Base-by-base conservation (phyloP, 495 filamentous ascomycete genomes). In the Poronia punctata region DNA sequence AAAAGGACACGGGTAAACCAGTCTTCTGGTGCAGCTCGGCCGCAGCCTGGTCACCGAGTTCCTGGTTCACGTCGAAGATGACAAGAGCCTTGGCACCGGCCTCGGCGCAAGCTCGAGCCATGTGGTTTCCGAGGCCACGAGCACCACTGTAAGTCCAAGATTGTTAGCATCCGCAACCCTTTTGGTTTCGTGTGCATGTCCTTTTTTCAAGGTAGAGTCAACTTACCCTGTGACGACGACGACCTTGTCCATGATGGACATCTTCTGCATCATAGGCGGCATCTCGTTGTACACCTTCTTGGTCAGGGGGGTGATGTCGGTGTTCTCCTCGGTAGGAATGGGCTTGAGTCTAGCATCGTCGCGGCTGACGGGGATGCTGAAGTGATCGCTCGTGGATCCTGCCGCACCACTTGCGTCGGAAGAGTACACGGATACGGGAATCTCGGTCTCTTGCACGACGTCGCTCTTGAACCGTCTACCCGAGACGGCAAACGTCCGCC, bases 301-400 rank as follows among this genome's bases (percentile, higher is more conserved):
- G 40, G 55, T 56, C 21, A 76, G 59, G n/a, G 73, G 71, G 1
- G 41, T 35, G 28, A 74, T 60, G 1, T 60, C 57, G 27, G 32
- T 45, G 23, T 65, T 56, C 54, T 53, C 52, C 5, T 50, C 48
- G 36, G 61, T 48, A 21, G 59, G 51, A 42, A 50, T 52, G 9
- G 59, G 59, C 54, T 59, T 59, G 32, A 44, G 52, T 29, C 53
- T 49, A 21, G 52, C 53, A 33, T 67, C 64, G 43, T 68, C 70
- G 49, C 85, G 74, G 51, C 87, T 73, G 8, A 88, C 65, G 44
- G 87, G 83, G 70, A 88, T 95, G 38, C 76, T 83, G 66, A 90
- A 80, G 41, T 75, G 73, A 29, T 84, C 75, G 12, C 65, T 61
- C 12, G 76, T 61, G 11, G 66, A 74, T 37, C 66, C 65, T 7